phyloP scores from a whole-genome alignment of 1,284 basidiomycete genomes.

The Chondrostereum purpureum region DNA sequence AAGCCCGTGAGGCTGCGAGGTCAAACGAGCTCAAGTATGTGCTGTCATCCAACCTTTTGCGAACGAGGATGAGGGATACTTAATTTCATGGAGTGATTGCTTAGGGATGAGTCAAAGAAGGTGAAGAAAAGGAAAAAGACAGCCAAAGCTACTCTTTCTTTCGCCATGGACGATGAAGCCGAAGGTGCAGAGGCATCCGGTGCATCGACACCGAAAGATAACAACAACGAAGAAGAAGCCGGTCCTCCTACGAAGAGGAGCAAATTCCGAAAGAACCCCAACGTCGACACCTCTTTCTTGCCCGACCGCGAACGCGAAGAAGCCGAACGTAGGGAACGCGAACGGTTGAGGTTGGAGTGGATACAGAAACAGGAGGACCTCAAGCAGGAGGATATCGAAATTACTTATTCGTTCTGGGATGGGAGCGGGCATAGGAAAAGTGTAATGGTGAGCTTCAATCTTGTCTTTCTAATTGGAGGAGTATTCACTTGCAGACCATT shows the following conservation, averaged over 20 bases:
- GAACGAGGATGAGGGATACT: conserved; percentile 39
- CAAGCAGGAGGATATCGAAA: conserved; percentile 86
- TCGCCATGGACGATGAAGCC: conserved; percentile 78
- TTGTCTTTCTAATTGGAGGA: conserved; percentile 2
- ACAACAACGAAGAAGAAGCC: conserved; percentile 27
- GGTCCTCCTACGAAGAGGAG: conserved; percentile 57
- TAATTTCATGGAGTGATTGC: conserved; percentile 72
- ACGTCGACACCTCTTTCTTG: conserved; percentile 96
- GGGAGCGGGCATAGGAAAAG: conserved; percentile 94
- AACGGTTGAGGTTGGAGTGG: conserved; percentile 89
- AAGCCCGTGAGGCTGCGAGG: conserved; percentile 81
- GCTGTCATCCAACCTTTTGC: conserved; percentile 14
- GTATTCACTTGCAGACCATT: conserved; percentile 1
- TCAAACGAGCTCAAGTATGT: conserved; percentile 82
- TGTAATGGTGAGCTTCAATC: conserved; percentile 61
- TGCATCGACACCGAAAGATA: conserved; percentile 27
- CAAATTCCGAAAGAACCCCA: conserved; percentile 90
- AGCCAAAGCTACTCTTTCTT: conserved; percentile 81
- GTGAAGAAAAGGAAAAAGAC: conserved; percentile 87
- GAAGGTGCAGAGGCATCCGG: conserved; percentile 24
- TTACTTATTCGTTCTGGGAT: conserved; percentile 98
- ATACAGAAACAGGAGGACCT: conserved; percentile 81
- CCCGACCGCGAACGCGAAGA: conserved; percentile 96
- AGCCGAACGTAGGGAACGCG: conserved; percentile 80
- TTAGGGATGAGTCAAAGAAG: conserved; percentile 83